Conservation (phyloP, 2,329 filamentous ascomycete genomes). For the Elsinoe australis region DNA sequence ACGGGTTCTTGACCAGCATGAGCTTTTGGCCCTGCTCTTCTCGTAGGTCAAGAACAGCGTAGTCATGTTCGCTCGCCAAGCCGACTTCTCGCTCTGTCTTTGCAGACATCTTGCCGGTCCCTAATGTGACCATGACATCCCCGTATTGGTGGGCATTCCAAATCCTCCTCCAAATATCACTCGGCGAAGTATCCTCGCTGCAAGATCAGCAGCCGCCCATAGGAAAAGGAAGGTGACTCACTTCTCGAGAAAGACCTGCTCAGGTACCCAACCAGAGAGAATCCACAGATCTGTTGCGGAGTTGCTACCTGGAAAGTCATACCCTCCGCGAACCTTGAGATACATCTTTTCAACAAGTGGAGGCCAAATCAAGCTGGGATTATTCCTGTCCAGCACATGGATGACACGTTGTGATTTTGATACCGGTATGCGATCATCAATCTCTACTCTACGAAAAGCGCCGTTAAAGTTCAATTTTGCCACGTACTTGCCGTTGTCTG, state of each 20-base stretch:
- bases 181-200: slow-evolving; percentile 69
- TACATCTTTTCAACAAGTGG: slow-evolving; percentile 94
- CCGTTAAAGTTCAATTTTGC: slow-evolving; percentile 95
- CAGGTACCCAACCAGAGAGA: slow-evolving; percentile 90
- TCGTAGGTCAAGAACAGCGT: slow-evolving; percentile 75
- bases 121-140: slow-evolving; percentile 80
- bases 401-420: slow-evolving; percentile 68
- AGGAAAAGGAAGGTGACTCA: slow-evolving; percentile 28
- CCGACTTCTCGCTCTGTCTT: slow-evolving; percentile 74
- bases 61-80: slow-evolving; percentile 84
- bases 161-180: slow-evolving; percentile 70
- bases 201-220: background rate
- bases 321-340: slow-evolving; percentile 86
- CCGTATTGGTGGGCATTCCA: slow-evolving; percentile 65
- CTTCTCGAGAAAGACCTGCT: slow-evolving; percentile 85
- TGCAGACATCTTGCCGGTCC: slow-evolving; percentile 72
- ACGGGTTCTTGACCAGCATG: slow-evolving; percentile 89
- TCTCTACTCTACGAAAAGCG: slow-evolving; percentile 74
- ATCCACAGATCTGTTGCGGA: slow-evolving; percentile 92
- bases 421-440: slow-evolving; percentile 79
- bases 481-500: slow-evolving; percentile 79
- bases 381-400: slow-evolving; percentile 78
- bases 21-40: slow-evolving; percentile 56
- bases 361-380: slow-evolving; percentile 79
- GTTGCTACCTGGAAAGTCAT: slow-evolving; percentile 96